A percentile compares a stretch with the other conserved stretches of the same genome.
phyloP scores from a whole-genome alignment of 306 rosid species.

The Cicer chorassanicum region DNA sequence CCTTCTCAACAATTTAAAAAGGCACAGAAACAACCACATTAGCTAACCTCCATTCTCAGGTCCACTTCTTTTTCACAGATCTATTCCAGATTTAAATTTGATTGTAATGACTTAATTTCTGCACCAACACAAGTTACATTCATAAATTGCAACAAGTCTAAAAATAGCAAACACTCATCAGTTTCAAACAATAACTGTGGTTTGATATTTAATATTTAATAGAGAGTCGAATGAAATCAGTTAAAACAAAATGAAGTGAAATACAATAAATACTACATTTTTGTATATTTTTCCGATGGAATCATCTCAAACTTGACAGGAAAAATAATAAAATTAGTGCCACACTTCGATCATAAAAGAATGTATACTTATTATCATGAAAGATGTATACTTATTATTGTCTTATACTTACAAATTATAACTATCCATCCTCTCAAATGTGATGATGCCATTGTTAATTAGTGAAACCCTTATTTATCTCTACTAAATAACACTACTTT shows the following conservation, averaged over 20 bases:
- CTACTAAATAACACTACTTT: too few species aligned
- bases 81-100: slow-evolving; percentile 84
- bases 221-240: background rate
- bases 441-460: too few species aligned
- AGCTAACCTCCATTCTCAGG: slow-evolving; percentile 76
- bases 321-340: background rate
- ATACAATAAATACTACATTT: background rate
- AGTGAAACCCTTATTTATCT: too few species aligned
- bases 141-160: slow-evolving; percentile 19
- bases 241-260: background rate
- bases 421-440: too few species aligned
- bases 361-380: too few species aligned
- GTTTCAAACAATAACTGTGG: slow-evolving; percentile 28
- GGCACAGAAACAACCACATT: slow-evolving; percentile 33
- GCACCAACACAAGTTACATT: slow-evolving; percentile 47
- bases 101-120: slow-evolving; percentile 77
- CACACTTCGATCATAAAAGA: background rate
- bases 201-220: background rate
- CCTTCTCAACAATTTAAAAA: slow-evolving; percentile 13
- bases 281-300: background rate
- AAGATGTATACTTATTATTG: too few species aligned
- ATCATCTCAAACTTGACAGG: background rate
- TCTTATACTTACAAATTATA: too few species aligned
- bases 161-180: background rate
- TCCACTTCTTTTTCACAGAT: slow-evolving; percentile 65